Percentiles rank a stretch among this genome's conserved stretches.
Evolutionary conservation across 345 rosid species (phyloP).

Genomic region (Linum usitatissimum): DNA sequence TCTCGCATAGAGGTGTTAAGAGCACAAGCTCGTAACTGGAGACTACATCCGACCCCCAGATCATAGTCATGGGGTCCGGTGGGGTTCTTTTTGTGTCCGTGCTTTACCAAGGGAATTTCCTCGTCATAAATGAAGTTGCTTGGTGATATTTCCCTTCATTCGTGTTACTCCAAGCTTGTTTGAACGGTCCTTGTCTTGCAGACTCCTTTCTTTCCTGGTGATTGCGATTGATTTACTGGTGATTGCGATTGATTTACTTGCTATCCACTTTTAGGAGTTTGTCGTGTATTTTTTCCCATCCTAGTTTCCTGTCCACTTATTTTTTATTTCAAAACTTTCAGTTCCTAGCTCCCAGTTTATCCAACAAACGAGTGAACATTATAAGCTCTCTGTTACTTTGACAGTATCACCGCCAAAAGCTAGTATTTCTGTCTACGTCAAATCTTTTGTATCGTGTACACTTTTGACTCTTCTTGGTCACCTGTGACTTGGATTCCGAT

Average conservation of each 20-base stretch:
- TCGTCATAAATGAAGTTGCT: too few species aligned
- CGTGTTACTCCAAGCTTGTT: not conserved
- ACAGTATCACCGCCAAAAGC: not conserved
- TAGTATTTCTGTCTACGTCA: not conserved
- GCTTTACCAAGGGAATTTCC: too few species aligned
- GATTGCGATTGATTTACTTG: not conserved
- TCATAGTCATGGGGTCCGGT: too few species aligned
- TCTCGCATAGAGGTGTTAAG: too few species aligned
- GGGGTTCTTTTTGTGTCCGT: too few species aligned
- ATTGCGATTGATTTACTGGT: not conserved
- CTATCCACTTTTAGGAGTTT: not conserved
- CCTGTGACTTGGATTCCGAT: too few species aligned
- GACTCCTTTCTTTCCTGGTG: not conserved
- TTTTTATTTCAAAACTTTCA: not conserved
- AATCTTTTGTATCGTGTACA: too few species aligned
- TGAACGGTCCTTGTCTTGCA: not conserved
- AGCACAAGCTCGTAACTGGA: too few species aligned
- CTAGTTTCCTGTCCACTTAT: not conserved
- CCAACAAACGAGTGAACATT: not conserved
- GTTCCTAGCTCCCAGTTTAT: not conserved
- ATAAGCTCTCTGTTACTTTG: not conserved
- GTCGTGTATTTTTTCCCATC: not conserved
- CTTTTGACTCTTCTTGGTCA: too few species aligned
- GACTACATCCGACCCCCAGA: too few species aligned
- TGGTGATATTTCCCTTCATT: not conserved